A percentile compares a stretch with the other conserved stretches of the same genome.
These are phyloP conservation scores for Ganoderma meredithae DNA, from an alignment of 1,284 basidiomycete genomes.

Conservation along the genomic window DNA sequence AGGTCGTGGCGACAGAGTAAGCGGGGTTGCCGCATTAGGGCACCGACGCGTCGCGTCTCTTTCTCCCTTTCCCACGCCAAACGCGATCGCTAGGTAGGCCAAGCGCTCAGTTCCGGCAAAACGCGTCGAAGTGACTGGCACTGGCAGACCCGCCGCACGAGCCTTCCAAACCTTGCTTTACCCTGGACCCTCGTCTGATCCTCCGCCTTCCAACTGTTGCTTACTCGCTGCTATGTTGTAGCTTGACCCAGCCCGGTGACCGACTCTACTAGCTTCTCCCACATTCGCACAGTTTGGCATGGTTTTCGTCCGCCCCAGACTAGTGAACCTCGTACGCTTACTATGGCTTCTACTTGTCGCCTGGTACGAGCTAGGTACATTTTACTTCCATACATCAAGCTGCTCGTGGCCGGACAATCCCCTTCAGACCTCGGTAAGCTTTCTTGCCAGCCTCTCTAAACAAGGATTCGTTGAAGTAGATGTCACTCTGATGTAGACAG, in stretches of 20 bases:
- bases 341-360: slow-evolving; percentile 64
- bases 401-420: slow-evolving; percentile 68
- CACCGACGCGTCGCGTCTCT: slow-evolving; percentile 32
- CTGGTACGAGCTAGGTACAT: slow-evolving; percentile 78
- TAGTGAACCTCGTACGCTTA: slow-evolving; percentile 48
- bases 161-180: no score
- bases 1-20: slow-evolving; percentile 22
- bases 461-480: slow-evolving; percentile 20
- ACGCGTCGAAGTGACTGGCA: neutral
- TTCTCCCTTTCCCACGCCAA: slow-evolving; percentile 24
- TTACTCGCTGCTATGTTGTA: neutral
- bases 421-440: slow-evolving; percentile 35
- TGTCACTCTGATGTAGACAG: slow-evolving; percentile 17
- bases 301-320: slow-evolving; percentile 19
- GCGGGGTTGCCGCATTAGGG: slow-evolving; percentile 25
- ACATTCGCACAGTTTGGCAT: neutral
- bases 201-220: neutral
- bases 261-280: neutral
- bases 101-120: neutral
- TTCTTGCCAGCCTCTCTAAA: slow-evolving; percentile 23
- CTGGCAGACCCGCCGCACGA: no score
- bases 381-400: slow-evolving; percentile 54
- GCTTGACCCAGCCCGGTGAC: neutral
- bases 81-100: slow-evolving; percentile 16
- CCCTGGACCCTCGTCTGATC: neutral